These are phyloP conservation scores for Penicillium capsulatum DNA, from an alignment of 2,329 filamentous ascomycete species.

Conservation along the genomic window DNA sequence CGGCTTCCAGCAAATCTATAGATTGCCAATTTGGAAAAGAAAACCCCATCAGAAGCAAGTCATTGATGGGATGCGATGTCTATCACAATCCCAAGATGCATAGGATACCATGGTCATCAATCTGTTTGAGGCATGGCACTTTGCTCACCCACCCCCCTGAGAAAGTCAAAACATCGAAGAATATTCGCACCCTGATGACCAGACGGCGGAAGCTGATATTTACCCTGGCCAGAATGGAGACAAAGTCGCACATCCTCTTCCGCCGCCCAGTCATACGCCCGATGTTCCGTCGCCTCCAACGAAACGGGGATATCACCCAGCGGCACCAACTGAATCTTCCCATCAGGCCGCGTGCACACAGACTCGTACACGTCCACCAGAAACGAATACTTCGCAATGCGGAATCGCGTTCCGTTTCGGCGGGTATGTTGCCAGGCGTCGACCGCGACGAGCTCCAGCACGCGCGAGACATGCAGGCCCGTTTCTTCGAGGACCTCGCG, in stretches of 20 bases:
- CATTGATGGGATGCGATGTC: too few relatives aligned
- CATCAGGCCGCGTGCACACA: slow-evolving; percentile 13
- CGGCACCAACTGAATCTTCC: slow-evolving; percentile 4
- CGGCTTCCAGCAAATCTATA: too few relatives aligned
- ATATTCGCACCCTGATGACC: slow-evolving; percentile 24
- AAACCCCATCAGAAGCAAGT: too few relatives aligned
- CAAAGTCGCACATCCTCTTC: slow-evolving; percentile 32
- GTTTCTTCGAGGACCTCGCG: slow-evolving; percentile 53
- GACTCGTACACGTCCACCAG: slow-evolving; percentile 34
- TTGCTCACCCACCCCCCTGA: neutral
- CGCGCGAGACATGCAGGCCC: slow-evolving; percentile 43
- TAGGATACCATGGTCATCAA: too few relatives aligned
- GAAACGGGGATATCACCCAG: slow-evolving; percentile 20
- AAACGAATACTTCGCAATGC: slow-evolving; percentile 36
- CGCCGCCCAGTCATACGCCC: slow-evolving; percentile 35
- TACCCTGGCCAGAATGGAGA: slow-evolving; percentile 7
- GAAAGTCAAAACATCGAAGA: slow-evolving; percentile 21
- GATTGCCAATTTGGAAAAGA: too few relatives aligned
- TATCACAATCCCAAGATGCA: too few relatives aligned
- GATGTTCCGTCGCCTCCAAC: slow-evolving; percentile 36
- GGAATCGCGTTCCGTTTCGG: slow-evolving; percentile 14
- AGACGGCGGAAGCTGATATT: slow-evolving; percentile 17
- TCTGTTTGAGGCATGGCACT: neutral
- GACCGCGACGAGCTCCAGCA: slow-evolving; percentile 41
- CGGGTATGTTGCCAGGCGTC: slow-evolving; percentile 31